A percentile compares a stretch with the other conserved stretches of the same genome.
phyloP scores from a whole-genome alignment of 345 rosid genomes.

The Aquilaria malaccensis region DNA sequence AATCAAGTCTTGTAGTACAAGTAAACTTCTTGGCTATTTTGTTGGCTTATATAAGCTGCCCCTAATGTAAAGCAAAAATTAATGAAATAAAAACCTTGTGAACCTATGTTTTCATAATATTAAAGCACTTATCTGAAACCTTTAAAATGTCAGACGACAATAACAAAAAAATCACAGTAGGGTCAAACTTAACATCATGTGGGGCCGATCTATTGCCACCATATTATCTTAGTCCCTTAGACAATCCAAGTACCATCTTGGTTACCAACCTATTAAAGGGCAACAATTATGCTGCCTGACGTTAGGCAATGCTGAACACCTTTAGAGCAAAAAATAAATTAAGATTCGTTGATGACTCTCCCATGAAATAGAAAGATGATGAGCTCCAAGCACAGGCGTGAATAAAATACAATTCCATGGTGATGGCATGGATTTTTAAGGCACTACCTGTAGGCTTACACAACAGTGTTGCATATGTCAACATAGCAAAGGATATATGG shows the following conservation, averaged over 20 bases:
- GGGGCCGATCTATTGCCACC: too few relatives aligned
- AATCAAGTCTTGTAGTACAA: too few relatives aligned
- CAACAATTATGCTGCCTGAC: neutral
- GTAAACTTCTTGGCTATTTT: too few relatives aligned
- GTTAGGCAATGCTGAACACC: neutral
- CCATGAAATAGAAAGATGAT: neutral
- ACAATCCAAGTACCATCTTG: neutral
- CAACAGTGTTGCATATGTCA: neutral
- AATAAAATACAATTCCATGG: neutral
- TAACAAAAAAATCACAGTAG: too few relatives aligned
- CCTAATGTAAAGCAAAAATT: too few relatives aligned
- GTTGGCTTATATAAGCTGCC: too few relatives aligned
- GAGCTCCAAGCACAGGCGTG: neutral
- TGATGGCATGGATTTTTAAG: constrained; percentile 2
- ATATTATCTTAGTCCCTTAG: neutral
- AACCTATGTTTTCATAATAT: too few relatives aligned
- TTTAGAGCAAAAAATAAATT: neutral
- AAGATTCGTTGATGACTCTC: neutral
- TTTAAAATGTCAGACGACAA: too few relatives aligned
- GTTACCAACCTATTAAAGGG: neutral
- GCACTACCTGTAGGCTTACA: neutral
- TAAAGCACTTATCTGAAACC: too few relatives aligned
- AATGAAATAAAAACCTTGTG: too few relatives aligned
- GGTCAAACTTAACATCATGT: too few relatives aligned
- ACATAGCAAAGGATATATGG: neutral